Conservation (phyloP, 2,329 filamentous ascomycete species). For the Fusarium paranaense region DNA sequence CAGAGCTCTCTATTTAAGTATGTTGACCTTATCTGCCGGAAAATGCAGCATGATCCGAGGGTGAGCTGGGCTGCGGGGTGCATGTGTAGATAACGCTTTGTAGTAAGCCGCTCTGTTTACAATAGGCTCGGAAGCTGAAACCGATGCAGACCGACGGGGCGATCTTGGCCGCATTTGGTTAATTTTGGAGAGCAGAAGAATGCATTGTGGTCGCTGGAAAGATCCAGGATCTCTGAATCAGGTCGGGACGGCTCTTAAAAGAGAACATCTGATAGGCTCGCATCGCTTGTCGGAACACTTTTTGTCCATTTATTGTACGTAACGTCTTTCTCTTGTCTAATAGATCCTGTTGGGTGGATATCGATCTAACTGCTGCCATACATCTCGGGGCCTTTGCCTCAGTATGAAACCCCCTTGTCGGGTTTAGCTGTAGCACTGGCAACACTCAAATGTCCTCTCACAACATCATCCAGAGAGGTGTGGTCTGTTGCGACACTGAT, state of each 20-base stretch:
- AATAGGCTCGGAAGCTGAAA: neutral
- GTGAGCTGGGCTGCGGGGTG: neutral
- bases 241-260: neutral
- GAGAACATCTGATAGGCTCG: too few relatives aligned
- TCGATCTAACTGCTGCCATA: neutral
- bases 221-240: neutral
- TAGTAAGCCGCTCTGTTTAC: neutral
- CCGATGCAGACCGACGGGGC: neutral
- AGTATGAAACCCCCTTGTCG: neutral
- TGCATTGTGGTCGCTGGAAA: neutral
- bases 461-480: neutral
- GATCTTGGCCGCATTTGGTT: neutral
- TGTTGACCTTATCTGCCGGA: neutral
- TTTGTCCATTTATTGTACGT: neutral
- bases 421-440: neutral
- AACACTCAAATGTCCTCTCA: neutral
- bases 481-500: neutral
- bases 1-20: neutral
- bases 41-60: neutral
- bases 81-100: neutral
- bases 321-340: neutral
- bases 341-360: fast-evolving
- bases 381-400: neutral
- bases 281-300: too few relatives aligned
- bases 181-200: neutral